phyloP scores from a whole-genome alignment of 129 eudicot genomes.

The Saussurea involucrata region DNA sequence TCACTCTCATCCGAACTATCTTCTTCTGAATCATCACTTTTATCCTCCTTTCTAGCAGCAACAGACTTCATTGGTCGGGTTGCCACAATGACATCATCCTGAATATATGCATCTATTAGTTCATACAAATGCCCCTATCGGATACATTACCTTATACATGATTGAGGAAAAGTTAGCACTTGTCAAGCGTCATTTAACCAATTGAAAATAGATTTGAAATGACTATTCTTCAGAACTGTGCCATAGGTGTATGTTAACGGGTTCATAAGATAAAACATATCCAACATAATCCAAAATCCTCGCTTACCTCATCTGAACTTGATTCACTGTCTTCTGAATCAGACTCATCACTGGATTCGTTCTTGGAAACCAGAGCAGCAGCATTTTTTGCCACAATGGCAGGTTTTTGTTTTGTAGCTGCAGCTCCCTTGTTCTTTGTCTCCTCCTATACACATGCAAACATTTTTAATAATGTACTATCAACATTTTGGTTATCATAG shows the following conservation, averaged over 20 bases:
- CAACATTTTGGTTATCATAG: neutral
- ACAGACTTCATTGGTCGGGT: conserved; percentile 1
- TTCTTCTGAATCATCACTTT: neutral
- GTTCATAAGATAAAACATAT: neutral
- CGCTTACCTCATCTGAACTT: conserved; percentile 29
- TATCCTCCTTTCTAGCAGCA: neutral
- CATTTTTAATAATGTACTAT: neutral
- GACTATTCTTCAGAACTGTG: neutral
- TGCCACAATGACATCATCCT: neutral
- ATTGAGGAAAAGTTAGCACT: neutral
- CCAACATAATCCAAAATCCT: neutral
- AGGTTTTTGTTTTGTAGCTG: conserved; percentile 3
- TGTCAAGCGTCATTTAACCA: too few relatives aligned
- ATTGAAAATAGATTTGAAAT: too few relatives aligned
- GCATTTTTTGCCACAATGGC: conserved; percentile 25
- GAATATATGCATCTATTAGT: neutral
- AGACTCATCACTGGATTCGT: conserved; percentile 39
- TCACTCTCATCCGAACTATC: conserved; percentile 2
- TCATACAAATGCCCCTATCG: neutral
- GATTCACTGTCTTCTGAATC: conserved; percentile 33
- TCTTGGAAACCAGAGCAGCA: conserved; percentile 25
- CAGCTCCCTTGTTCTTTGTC: conserved; percentile 13
- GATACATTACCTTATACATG: neutral
- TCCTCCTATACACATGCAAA: neutral
- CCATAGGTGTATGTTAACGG: neutral